Conservation (phyloP, 495 filamentous ascomycete genomes). For the Jackrogersella multiformis region DNA sequence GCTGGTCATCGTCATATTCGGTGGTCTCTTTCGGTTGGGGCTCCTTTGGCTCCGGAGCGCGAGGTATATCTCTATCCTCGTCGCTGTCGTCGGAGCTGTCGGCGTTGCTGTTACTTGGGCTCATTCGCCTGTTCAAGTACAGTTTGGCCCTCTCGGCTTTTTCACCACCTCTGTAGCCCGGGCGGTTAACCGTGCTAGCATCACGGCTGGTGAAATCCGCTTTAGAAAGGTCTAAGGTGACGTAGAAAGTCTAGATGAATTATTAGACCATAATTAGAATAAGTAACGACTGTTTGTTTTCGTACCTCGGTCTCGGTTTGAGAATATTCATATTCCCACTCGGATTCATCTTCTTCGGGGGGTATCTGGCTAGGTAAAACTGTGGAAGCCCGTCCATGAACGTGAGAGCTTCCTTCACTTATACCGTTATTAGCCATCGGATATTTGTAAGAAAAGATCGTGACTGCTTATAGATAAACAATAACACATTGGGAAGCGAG, state of each 20-base stretch:
- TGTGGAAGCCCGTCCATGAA: background rate
- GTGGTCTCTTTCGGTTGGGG: background rate
- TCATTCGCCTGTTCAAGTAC: conserved; percentile 37
- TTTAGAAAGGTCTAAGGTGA: conserved; percentile 64
- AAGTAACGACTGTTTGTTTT: background rate
- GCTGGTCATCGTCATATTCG: conserved; percentile 44
- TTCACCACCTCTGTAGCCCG: conserved; percentile 37
- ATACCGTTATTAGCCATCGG: conserved; percentile 41
- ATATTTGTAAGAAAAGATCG: conserved; percentile 18
- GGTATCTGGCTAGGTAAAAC: background rate
- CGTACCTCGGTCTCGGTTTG: conserved; percentile 62
- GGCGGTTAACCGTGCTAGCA: conserved; percentile 4
- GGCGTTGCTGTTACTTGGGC: conserved; percentile 17
- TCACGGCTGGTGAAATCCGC: conserved; percentile 55
- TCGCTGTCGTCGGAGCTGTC: conserved; percentile 28
- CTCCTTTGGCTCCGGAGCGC: conserved; percentile 14
- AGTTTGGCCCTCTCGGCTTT: conserved; percentile 38
- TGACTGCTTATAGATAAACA: background rate
- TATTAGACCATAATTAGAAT: too few species aligned
- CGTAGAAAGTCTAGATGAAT: conserved; percentile 64
- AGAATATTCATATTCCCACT: conserved; percentile 69
- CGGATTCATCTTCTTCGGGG: conserved; percentile 53
- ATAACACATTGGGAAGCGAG: conserved; percentile 27
- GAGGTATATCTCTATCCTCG: conserved; percentile 32
- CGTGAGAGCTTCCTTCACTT: conserved; percentile 27